Evolutionary conservation across 805 yeast genomes (phyloP).

Genomic region (Torulaspora franciscae): DNA sequence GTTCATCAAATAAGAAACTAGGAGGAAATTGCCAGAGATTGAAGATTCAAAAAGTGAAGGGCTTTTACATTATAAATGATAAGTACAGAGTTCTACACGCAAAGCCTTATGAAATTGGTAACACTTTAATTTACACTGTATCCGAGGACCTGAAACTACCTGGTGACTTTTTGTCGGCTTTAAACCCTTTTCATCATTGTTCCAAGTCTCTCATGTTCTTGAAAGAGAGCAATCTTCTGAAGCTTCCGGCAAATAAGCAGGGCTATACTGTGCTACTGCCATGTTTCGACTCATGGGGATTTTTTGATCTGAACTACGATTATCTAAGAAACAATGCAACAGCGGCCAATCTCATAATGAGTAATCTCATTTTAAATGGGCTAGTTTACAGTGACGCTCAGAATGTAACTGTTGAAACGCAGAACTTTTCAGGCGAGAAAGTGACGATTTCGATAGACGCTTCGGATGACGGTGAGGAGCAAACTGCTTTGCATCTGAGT

Average conservation of each 20-base stretch:
- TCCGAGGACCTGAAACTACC: slow-evolving; percentile 63
- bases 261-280: slow-evolving; percentile 82
- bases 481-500: slow-evolving; percentile 14
- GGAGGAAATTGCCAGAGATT: slow-evolving; percentile 64
- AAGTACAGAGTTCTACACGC: slow-evolving; percentile 42
- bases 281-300: slow-evolving; percentile 67
- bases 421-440: slow-evolving; percentile 31
- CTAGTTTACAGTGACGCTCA: slow-evolving; percentile 62
- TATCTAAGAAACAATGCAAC: slow-evolving; percentile 52
- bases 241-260: slow-evolving; percentile 46
- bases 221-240: slow-evolving; percentile 47
- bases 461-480: slow-evolving; percentile 8
- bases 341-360: slow-evolving; percentile 49
- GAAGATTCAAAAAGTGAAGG: slow-evolving; percentile 38
- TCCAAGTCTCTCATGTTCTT: slow-evolving; percentile 60
- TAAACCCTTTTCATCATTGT: slow-evolving; percentile 60
- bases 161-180: slow-evolving; percentile 53
- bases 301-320: slow-evolving; percentile 52
- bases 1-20: slow-evolving; percentile 46
- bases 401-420: slow-evolving; percentile 25
- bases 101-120: slow-evolving; percentile 49
- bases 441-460: slow-evolving; percentile 19
- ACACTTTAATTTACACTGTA: slow-evolving; percentile 60
- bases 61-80: slow-evolving; percentile 49
- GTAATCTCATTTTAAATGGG: slow-evolving; percentile 56